Base-by-base conservation (phyloP, 2,329 filamentous ascomycete species). In the Aspergillus tubingensis region DNA sequence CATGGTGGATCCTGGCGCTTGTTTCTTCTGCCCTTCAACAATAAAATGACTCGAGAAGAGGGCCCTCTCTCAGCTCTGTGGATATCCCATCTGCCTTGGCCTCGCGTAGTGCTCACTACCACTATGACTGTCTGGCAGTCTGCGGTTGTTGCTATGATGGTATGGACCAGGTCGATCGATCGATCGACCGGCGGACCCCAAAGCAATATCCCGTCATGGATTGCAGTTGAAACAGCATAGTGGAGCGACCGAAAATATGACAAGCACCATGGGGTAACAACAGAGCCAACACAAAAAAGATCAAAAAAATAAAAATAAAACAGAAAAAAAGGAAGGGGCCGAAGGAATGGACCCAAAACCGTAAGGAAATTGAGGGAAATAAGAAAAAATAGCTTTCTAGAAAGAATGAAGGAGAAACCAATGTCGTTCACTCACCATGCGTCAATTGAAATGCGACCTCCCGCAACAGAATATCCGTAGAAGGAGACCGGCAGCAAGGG, bases 401-500 rank as follows among this genome's bases (percentile, higher is more conserved):
- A n/a, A 52, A 32, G 21, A 30, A 47, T 13, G 25, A 13, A 52
- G 21, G 19, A 17, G 10, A 55, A 21, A 39, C 55, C 32, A 36
- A n/a, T 39, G 19, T 36, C 36, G 23, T 21, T 32, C 32, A 60
- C 58, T 60, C 30, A 60, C 58, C 47, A 57, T 52, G 52, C 25
- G 38, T 21, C 39, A 38, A 36, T 49, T 47, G 25, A 54, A 36
- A 55, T 59, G 51, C 57, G 25, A 58, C 49, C 8, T 54, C 21
- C 36, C 23, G 38, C 21, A 54, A 43, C 38, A 54, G 52, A 54
- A 53, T 30, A 41, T 47, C 50, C 15, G 38, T 43, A 59, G 57
- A 36, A 59, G 43, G 36, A 32, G 50, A 36, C 23, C 47, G 30
- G 43, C 36, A 51, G 58, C 52, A 60, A 60, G 58, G 58, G 32